A percentile compares a stretch with the other conserved stretches of the same genome.
phyloP scores from a whole-genome alignment of 2,329 filamentous ascomycete species.

The Botrytis pseudocinerea region DNA sequence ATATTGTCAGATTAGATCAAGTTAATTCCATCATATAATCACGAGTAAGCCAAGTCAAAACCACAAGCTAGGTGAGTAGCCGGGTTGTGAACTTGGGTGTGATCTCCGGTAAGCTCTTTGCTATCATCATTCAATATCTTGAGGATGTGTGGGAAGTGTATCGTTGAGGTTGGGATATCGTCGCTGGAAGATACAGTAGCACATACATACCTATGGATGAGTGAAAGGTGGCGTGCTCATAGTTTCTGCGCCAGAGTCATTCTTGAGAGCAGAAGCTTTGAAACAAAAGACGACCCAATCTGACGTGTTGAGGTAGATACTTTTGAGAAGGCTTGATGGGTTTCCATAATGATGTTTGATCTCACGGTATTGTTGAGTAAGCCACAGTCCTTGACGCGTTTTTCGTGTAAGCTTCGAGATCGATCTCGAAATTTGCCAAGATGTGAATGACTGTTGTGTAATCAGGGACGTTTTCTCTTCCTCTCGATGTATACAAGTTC shows the following conservation, averaged over 20 bases:
- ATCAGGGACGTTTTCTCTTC: background rate
- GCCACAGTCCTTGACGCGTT: conserved; percentile 5
- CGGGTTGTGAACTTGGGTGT: conserved; percentile 27
- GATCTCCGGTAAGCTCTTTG: conserved; percentile 31
- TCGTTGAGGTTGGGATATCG: background rate
- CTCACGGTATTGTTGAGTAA: background rate
- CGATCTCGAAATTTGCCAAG: background rate
- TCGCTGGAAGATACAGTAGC: background rate
- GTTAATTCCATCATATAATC: conserved; percentile 24
- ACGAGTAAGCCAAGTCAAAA: conserved; percentile 24
- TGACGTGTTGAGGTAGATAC: too few relatives aligned
- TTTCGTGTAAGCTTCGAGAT: background rate
- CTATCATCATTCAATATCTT: conserved; percentile 30
- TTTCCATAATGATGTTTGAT: background rate
- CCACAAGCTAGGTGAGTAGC: conserved; percentile 22
- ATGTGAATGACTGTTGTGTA: background rate
- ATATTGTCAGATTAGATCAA: conserved; percentile 28
- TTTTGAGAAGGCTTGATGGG: background rate
- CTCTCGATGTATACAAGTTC: background rate
- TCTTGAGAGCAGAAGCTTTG: background rate
- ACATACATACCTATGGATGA: background rate
- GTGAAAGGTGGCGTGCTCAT: background rate
- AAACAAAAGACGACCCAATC: background rate
- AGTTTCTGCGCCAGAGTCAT: background rate
- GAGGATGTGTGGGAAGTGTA: background rate